Evolutionary conservation across 192 early-diverging fungal genomes (phyloP).

Genomic region (Coemansia sp.): DNA sequence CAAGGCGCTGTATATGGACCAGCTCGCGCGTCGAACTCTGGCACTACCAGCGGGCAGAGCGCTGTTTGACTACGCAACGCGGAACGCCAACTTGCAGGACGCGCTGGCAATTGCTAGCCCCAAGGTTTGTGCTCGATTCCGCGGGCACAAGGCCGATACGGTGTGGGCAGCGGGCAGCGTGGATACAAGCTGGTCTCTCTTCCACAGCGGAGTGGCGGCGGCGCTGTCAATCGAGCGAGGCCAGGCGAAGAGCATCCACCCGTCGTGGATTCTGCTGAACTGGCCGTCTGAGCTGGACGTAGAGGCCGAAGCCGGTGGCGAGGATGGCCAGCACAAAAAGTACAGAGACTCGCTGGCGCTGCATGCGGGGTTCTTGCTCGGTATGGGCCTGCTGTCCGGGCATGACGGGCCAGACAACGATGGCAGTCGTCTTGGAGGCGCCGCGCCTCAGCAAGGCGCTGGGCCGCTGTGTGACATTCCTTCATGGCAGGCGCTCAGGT

Average conservation of each 20-base stretch:
- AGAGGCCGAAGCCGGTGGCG: slow-evolving; percentile 4
- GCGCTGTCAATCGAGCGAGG: slow-evolving; percentile 69
- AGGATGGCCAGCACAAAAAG: slow-evolving; percentile 6
- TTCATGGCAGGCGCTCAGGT: slow-evolving; percentile 64
- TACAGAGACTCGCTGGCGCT: slow-evolving; percentile 52
- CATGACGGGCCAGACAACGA: neutral
- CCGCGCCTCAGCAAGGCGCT: slow-evolving; percentile 13
- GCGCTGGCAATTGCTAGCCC: slow-evolving; percentile 62
- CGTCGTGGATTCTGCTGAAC: slow-evolving; percentile 85
- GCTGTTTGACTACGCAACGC: slow-evolving; percentile 68
- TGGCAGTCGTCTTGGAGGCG: neutral
- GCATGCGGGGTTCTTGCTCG: slow-evolving; percentile 85
- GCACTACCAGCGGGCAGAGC: slow-evolving; percentile 72
- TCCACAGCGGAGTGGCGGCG: slow-evolving; percentile 86
- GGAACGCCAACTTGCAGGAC: slow-evolving; percentile 58
- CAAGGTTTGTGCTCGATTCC: slow-evolving; percentile 63
- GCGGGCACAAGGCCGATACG: slow-evolving; percentile 60
- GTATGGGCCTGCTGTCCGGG: slow-evolving; percentile 63
- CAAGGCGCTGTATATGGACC: slow-evolving; percentile 22
- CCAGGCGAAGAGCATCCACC: slow-evolving; percentile 58
- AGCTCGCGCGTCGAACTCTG: slow-evolving; percentile 56
- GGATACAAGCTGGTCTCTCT: slow-evolving; percentile 78
- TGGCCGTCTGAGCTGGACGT: slow-evolving; percentile 39
- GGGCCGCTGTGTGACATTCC: slow-evolving; percentile 74
- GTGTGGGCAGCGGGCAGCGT: slow-evolving; percentile 18